Conservation (phyloP, 2,329 filamentous ascomycete species). For the Fusarium napiforme region DNA sequence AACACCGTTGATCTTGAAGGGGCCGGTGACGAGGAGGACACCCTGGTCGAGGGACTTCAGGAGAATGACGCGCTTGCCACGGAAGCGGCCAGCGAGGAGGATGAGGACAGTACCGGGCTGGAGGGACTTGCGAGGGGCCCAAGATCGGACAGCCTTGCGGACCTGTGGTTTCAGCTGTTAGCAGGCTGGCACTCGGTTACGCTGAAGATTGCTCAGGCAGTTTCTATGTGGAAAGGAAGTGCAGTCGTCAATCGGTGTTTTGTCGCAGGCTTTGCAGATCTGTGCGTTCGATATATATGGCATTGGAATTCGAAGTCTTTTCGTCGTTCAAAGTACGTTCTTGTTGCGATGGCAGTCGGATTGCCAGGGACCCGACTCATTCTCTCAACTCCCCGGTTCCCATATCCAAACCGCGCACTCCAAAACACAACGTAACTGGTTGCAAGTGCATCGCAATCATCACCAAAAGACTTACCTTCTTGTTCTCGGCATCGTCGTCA, state of each 20-base stretch:
- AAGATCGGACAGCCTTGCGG: conserved; percentile 92
- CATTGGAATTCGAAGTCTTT: conserved; percentile 28
- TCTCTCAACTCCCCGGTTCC: conserved; percentile 25
- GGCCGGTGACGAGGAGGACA: conserved; percentile 98
- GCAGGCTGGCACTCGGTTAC: conserved; percentile 30
- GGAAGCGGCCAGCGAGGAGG: conserved; percentile 99
- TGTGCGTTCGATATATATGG: conserved; percentile 29
- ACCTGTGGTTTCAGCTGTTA: conserved; percentile 68
- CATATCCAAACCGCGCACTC: conserved; percentile 11
- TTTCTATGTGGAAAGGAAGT: background rate
- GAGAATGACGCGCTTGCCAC: conserved; percentile 99
- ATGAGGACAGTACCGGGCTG: conserved; percentile 97
- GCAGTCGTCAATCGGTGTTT: conserved; percentile 31
- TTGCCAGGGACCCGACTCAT: conserved; percentile 15
- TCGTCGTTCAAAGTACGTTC: conserved; percentile 13
- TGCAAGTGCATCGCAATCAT: conserved; percentile 39
- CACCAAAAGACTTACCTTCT: conserved; percentile 82
- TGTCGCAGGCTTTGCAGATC: conserved; percentile 10
- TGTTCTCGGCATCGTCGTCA: conserved; percentile 87
- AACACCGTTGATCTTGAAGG: conserved; percentile 99
- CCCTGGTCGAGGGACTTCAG: conserved; percentile 98
- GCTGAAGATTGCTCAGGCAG: conserved; percentile 11
- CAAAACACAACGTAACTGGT: conserved; percentile 22
- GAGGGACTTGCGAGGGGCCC: conserved; percentile 88
- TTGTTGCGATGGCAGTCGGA: conserved; percentile 20